Percentiles rank a stretch among this genome's conserved stretches.
These are phyloP conservation scores for Auricularia auricula-judae DNA, from an alignment of 768 basidiomycete genomes.

Conservation along the genomic window DNA sequence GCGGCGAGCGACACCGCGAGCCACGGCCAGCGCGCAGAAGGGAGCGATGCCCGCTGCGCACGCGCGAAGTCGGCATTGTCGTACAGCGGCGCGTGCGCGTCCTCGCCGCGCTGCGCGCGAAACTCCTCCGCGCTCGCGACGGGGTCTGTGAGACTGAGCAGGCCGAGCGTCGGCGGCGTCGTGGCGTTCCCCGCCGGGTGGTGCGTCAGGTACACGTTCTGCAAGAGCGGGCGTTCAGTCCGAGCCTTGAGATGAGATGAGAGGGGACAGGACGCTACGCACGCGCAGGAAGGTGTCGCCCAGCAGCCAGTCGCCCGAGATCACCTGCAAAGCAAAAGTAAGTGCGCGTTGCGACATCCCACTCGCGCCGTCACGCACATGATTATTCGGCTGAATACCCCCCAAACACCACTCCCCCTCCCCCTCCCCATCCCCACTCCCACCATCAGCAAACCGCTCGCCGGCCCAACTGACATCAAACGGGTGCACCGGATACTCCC, in stretches of 20 bases:
- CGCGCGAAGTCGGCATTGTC: not conserved
- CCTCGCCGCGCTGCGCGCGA: conserved; percentile 26
- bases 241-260: not conserved
- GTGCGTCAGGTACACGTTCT: conserved; percentile 48
- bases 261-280: conserved; percentile 10
- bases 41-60: not conserved
- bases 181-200: conserved; percentile 26
- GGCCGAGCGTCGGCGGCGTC: conserved; percentile 33
- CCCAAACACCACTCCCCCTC: conserved; percentile 42
- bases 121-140: conserved; percentile 27
- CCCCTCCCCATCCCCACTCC: conserved; percentile 33
- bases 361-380: conserved; percentile 19
- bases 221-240: not conserved
- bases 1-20: not conserved
- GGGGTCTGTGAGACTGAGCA: conserved; percentile 34
- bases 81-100: not conserved
- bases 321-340: conserved; percentile 21
- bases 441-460: conserved; percentile 25
- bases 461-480: conserved; percentile 41
- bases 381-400: conserved; percentile 44
- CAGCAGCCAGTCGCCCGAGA: conserved; percentile 49
- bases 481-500: conserved; percentile 38
- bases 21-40: not conserved
- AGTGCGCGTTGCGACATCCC: conserved; percentile 1
- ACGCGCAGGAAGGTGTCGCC: conserved; percentile 50